These are phyloP conservation scores for Hemisphaericaspora subhashii DNA, from an alignment of 1,139 yeast genomes.

Conservation along the genomic window DNA sequence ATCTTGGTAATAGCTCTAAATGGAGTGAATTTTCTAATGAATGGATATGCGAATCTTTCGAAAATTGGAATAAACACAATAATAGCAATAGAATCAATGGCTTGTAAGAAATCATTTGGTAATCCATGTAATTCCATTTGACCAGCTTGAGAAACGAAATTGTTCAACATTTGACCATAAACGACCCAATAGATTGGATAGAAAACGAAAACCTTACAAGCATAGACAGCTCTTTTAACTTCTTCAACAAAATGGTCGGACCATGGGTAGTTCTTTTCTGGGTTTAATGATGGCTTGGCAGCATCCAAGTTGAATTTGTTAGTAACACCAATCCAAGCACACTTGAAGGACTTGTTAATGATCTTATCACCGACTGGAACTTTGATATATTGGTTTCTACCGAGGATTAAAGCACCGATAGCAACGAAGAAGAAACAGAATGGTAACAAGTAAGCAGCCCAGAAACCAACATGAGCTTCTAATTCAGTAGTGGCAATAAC, in stretches of 20 bases:
- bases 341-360: conserved; percentile 53
- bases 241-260: conserved; percentile 61
- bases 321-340: conserved; percentile 43
- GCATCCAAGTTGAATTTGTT: conserved; percentile 51
- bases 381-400: conserved; percentile 56
- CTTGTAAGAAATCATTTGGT: conserved; percentile 66
- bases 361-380: conserved; percentile 64
- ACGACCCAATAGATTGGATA: conserved; percentile 67
- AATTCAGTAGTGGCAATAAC: conserved; percentile 42
- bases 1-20: conserved; percentile 73
- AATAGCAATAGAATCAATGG: conserved; percentile 58
- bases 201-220: conserved; percentile 61
- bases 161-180: conserved; percentile 64
- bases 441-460: conserved; percentile 54
- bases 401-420: conserved; percentile 51
- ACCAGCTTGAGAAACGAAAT: conserved; percentile 64
- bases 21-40: conserved; percentile 52
- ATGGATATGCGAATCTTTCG: conserved; percentile 54
- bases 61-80: conserved; percentile 61
- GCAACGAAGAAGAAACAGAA: conserved; percentile 66
- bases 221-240: conserved; percentile 54
- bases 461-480: conserved; percentile 36
- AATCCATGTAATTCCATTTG: conserved; percentile 60
- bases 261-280: conserved; percentile 52
- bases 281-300: conserved; percentile 54